These are phyloP conservation scores for Torulaspora indica DNA, from an alignment of 805 yeast genomes.

Conservation along the genomic window DNA sequence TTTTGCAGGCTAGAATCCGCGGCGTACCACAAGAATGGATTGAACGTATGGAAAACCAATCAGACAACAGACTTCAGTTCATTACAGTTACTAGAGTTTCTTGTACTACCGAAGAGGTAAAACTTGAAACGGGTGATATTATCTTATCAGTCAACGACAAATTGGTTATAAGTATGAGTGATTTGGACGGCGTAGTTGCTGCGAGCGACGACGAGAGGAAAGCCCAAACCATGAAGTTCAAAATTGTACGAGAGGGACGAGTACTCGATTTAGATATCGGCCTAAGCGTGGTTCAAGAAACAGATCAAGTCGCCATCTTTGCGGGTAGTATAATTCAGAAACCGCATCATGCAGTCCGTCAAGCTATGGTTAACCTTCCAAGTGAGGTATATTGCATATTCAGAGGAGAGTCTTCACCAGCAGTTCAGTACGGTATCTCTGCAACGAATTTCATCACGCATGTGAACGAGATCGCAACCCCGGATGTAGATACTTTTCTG, in stretches of 20 bases:
- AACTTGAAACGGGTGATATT: constrained; percentile 62
- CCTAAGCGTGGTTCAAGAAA: constrained; percentile 56
- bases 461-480: constrained; percentile 71
- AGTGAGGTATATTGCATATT: constrained; percentile 79
- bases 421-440: constrained; percentile 71
- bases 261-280: constrained; percentile 59
- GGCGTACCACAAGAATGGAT: constrained; percentile 91
- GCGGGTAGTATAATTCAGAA: constrained; percentile 77
- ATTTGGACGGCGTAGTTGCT: constrained; percentile 44
- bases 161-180: constrained; percentile 62
- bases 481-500: constrained; percentile 63
- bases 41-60: constrained; percentile 54
- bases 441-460: constrained; percentile 85
- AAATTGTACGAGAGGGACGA: constrained; percentile 66
- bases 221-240: constrained; percentile 44
- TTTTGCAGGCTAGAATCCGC: constrained; percentile 71
- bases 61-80: constrained; percentile 65
- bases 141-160: constrained; percentile 63
- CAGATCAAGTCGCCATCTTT: constrained; percentile 71
- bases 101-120: constrained; percentile 40
- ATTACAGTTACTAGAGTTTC: constrained; percentile 67
- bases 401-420: constrained; percentile 78
- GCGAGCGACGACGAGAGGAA: constrained; percentile 41
- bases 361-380: constrained; percentile 70
- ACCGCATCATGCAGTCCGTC: constrained; percentile 92